phyloP scores from a whole-genome alignment of 2,329 filamentous ascomycete species.

The Didymella lethalis region DNA sequence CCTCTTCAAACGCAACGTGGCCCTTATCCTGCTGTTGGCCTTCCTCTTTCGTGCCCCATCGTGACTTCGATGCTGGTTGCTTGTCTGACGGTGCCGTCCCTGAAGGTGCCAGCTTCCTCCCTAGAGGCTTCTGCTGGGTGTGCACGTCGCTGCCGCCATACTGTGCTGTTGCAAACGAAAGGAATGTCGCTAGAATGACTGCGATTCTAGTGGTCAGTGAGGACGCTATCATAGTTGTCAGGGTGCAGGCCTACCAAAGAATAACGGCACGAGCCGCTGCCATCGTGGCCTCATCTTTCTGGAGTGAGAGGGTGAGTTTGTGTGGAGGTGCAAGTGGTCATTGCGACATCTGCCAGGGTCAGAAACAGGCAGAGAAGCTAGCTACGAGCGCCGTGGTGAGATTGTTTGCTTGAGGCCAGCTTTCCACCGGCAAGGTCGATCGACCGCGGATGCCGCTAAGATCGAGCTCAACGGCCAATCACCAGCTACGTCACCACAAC shows the following conservation, averaged over 20 bases:
- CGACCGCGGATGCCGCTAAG: constrained; percentile 28
- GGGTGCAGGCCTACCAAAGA: constrained; percentile 39
- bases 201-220: constrained; percentile 31
- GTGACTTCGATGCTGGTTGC: constrained; percentile 31
- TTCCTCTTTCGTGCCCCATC: constrained; percentile 30
- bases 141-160: constrained; percentile 33
- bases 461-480: constrained; percentile 38
- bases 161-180: constrained; percentile 38
- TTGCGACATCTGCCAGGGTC: constrained; percentile 39
- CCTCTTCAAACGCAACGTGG: constrained; percentile 49
- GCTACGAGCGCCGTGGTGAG: constrained; percentile 21
- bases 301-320: constrained; percentile 22
- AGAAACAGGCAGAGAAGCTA: constrained; percentile 16
- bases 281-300: constrained; percentile 47
- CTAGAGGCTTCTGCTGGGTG: constrained; percentile 38
- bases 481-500: constrained; percentile 37
- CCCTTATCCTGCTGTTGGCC: constrained; percentile 30
- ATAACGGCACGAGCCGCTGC: constrained; percentile 49
- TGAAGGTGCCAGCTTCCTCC: constrained; percentile 23
- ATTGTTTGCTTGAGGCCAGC: constrained; percentile 46
- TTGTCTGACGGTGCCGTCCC: constrained; percentile 29
- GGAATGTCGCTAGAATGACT: constrained; percentile 46
- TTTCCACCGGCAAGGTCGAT: constrained; percentile 36
- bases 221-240: constrained; percentile 18
- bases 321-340: constrained; percentile 34